Conservation (phyloP, 2,329 filamentous ascomycete species). For the Aspergillus persii region DNA sequence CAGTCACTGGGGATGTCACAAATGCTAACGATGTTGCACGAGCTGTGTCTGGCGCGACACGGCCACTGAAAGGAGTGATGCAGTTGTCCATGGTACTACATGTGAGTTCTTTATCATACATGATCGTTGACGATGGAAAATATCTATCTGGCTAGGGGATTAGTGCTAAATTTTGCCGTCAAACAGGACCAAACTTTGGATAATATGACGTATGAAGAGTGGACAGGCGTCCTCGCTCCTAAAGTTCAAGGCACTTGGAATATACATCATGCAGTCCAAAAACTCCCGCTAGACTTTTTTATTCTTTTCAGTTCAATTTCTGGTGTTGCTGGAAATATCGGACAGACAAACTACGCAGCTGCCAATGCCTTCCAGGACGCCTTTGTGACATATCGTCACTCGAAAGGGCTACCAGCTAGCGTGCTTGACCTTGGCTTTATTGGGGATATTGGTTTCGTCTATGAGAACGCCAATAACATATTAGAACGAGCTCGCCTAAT, state of each 20-base stretch:
- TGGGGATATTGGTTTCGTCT: slow-evolving; percentile 15
- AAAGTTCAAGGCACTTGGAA: slow-evolving; percentile 32
- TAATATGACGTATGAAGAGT: slow-evolving; percentile 35
- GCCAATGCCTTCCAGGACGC: slow-evolving; percentile 37
- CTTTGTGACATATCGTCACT: slow-evolving; percentile 19
- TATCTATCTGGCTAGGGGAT: neutral
- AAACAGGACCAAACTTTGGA: slow-evolving; percentile 20
- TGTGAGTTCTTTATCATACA: neutral
- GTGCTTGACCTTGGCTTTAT: slow-evolving; percentile 16
- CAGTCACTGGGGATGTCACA: slow-evolving; percentile 19
- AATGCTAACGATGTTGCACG: slow-evolving; percentile 3
- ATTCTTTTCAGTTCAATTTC: slow-evolving; percentile 37
- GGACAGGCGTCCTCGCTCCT: slow-evolving; percentile 24
- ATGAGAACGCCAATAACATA: slow-evolving; percentile 14
- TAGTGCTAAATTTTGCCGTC: neutral
- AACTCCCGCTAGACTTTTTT: slow-evolving; percentile 40
- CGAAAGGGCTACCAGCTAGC: slow-evolving; percentile 13
- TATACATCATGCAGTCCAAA: slow-evolving; percentile 16
- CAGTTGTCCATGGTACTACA: slow-evolving; percentile 16
- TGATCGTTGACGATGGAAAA: neutral
- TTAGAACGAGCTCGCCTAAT: slow-evolving; percentile 9
- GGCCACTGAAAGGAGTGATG: slow-evolving; percentile 21
- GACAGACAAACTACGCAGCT: slow-evolving; percentile 36
- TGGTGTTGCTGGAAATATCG: slow-evolving; percentile 28
- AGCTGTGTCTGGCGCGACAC: slow-evolving; percentile 10